A percentile compares a stretch with the other conserved stretches of the same genome.
phyloP scores from a whole-genome alignment of 2,329 filamentous ascomycete genomes.

The Penicillium sp. region DNA sequence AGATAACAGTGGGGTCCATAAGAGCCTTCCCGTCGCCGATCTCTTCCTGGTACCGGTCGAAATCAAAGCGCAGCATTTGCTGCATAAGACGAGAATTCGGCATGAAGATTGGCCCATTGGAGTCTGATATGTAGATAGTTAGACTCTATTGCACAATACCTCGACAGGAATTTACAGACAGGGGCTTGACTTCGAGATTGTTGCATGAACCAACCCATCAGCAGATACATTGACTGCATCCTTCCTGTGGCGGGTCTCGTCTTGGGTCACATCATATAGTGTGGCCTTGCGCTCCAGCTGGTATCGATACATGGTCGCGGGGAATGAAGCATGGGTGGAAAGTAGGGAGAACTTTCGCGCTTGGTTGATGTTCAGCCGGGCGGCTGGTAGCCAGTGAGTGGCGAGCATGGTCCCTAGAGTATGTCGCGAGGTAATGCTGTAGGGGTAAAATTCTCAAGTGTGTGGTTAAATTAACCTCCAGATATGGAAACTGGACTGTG shows the following conservation, averaged over 20 bases:
- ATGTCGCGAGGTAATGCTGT: background rate
- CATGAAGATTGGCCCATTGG: slow-evolving; percentile 11
- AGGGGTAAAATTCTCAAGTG: background rate
- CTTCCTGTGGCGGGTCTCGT: slow-evolving; percentile 9
- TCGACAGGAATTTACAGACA: background rate
- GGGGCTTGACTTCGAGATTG: slow-evolving; percentile 8
- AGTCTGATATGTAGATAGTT: slow-evolving; percentile 1
- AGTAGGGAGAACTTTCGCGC: slow-evolving; percentile 5
- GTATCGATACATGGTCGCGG: slow-evolving; percentile 11
- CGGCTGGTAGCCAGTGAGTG: slow-evolving; percentile 4
- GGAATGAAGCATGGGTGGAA: slow-evolving; percentile 8
- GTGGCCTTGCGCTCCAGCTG: slow-evolving; percentile 7
- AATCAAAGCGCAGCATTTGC: slow-evolving; percentile 12
- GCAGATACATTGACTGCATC: slow-evolving; percentile 5
- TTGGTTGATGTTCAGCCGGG: slow-evolving; percentile 5
- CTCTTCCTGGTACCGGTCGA: slow-evolving; percentile 8
- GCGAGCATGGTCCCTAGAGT: background rate
- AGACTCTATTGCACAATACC: background rate
- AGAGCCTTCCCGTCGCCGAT: background rate
- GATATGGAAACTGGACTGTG: background rate
- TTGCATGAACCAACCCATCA: slow-evolving; percentile 8
- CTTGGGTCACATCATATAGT: slow-evolving; percentile 6
- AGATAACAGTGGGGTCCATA: slow-evolving; percentile 7
- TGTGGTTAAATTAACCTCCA: background rate
- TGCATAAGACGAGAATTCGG: slow-evolving; percentile 12